A percentile compares a stretch with the other conserved stretches of the same genome.
These are phyloP conservation scores for Boletus insuetus DNA, from an alignment of 768 basidiomycete genomes.

Conservation along the genomic window DNA sequence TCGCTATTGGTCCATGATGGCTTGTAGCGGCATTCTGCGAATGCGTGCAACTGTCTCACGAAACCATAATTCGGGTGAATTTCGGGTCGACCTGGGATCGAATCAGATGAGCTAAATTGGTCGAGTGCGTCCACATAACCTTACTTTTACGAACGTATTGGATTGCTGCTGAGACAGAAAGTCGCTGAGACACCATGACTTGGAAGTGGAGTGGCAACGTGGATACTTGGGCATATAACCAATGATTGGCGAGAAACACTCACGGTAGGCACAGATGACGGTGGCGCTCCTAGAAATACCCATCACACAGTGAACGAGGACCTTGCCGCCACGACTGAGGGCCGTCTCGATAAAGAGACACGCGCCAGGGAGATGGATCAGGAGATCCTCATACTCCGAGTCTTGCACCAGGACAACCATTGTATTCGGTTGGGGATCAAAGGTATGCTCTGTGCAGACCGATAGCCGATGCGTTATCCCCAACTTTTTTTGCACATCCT, in stretches of 20 bases:
- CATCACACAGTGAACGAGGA: constrained; percentile 73
- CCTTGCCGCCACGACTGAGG: constrained; percentile 47
- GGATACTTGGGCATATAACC: not conserved
- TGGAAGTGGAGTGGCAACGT: constrained; percentile 1
- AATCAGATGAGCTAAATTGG: constrained; percentile 12
- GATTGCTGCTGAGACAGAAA: constrained; percentile 44
- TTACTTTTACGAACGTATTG: constrained; percentile 49
- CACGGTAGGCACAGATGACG: constrained; percentile 54
- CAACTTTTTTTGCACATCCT: constrained; percentile 27
- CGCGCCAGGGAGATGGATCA: constrained; percentile 59
- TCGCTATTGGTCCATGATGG: constrained; percentile 40
- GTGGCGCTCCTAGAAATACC: constrained; percentile 70
- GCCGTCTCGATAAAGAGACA: constrained; percentile 64
- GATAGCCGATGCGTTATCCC: constrained; percentile 56
- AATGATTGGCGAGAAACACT: constrained; percentile 21
- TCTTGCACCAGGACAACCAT: constrained; percentile 39
- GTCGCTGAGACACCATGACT: constrained; percentile 51
- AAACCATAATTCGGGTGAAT: constrained; percentile 48
- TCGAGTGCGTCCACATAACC: constrained; percentile 8
- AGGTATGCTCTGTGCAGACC: constrained; percentile 54
- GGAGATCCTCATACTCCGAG: constrained; percentile 52
- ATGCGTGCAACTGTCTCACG: constrained; percentile 55
- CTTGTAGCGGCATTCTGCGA: constrained; percentile 48
- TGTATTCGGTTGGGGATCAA: constrained; percentile 38
- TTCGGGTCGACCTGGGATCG: constrained; percentile 34